These are phyloP conservation scores for Trametes polyzona DNA, from an alignment of 1,284 basidiomycete genomes.

Conservation along the genomic window DNA sequence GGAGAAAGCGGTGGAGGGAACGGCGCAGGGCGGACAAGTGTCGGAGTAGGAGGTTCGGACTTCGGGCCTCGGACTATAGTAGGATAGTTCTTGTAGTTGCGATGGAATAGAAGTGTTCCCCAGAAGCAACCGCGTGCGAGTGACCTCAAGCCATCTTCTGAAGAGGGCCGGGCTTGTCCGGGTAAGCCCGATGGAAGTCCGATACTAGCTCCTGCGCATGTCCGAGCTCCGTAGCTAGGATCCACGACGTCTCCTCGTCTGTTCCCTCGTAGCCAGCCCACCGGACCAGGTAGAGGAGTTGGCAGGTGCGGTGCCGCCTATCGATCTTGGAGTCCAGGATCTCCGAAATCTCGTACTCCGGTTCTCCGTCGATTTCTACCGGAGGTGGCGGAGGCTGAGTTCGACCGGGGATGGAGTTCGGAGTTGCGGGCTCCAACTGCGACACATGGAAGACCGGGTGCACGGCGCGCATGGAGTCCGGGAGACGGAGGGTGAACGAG, in stretches of 20 bases:
- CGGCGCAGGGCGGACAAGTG: too few relatives aligned
- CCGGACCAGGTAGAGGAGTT: neutral
- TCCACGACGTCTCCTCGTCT: neutral
- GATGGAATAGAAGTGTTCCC: too few relatives aligned
- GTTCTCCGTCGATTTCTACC: neutral
- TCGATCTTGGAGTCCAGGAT: constrained; percentile 2
- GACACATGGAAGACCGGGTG: neutral
- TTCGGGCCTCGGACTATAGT: too few relatives aligned
- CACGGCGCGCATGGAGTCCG: neutral
- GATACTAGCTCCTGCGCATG: neutral
- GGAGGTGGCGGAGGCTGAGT: neutral
- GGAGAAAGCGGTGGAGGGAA: too few relatives aligned
- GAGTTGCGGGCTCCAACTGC: neutral
- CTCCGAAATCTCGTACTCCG: neutral
- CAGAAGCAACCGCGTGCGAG: too few relatives aligned
- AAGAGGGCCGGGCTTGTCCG: neutral
- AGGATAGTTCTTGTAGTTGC: too few relatives aligned
- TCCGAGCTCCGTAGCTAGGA: neutral
- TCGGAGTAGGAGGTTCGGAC: too few relatives aligned
- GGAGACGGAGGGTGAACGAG: neutral
- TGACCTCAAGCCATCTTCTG: too few relatives aligned
- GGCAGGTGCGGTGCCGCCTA: neutral
- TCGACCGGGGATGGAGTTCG: neutral
- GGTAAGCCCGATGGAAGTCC: neutral
- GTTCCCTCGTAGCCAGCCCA: constrained; percentile 1